Base-by-base conservation (phyloP, 306 rosid genomes). In the Quercus parvula region DNA sequence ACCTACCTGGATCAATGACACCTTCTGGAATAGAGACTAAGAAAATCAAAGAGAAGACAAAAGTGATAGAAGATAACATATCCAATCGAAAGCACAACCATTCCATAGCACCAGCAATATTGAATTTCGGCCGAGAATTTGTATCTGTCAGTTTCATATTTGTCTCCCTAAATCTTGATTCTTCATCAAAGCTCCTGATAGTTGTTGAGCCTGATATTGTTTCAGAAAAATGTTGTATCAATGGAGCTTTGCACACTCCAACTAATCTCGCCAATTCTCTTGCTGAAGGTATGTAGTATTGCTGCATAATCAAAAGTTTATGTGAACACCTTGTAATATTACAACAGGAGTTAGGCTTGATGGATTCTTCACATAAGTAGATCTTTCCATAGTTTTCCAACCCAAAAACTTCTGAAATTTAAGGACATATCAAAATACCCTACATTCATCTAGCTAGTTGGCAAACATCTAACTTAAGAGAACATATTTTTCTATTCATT, bases 201-300 rank as follows among this genome's bases (percentile, higher is more conserved):
- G 97, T 94, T 61, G 91, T 75, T 57, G 92, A 68, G 33, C 98
- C 97, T 1, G 95, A 94, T 70, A 94, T 86, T n/a, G 98, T 92
- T 86, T 94, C 97, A 0, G 97, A 77, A 67, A 94, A 91, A 85
- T 91, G 94, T 79, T 94, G 98, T 77, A 94, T 92, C 55, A 88
- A 86, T 11, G 97, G 97, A 72, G 98, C 98, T 80, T 94, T 89
- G 89, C 94, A 91, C 20, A 87, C 91, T 57, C 98, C 98, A 49
- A 81, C 77, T 78, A 94, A 81, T 49, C 98, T 91, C 13, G 98
- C 79, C 18, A 94, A 87, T 80, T 94, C 98, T 77, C 97, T 84
- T 4, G 97, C 97, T 18, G 94, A 74, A 74, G 98, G 81, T 78
- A 91, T 54, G 84, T 92, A 92, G 76, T 85, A 92, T 90, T 84